These are phyloP conservation scores for Chalciporus sp. DNA, from an alignment of 1,284 basidiomycete genomes.

Conservation along the genomic window DNA sequence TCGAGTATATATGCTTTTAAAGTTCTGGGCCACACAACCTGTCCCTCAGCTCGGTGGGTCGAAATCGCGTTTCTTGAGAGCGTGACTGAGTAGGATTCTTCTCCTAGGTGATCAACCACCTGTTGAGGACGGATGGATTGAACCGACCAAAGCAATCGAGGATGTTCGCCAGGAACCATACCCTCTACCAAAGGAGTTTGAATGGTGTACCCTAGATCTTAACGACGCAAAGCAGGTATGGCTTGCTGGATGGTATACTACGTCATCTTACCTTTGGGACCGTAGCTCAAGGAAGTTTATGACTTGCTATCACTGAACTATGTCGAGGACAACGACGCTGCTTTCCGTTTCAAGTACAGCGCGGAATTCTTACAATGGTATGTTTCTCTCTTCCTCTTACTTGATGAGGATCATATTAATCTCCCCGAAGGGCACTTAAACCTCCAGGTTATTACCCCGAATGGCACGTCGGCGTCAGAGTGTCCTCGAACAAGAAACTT, in stretches of 20 bases:
- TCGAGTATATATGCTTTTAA: conserved; percentile 9
- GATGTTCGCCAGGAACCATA: conserved; percentile 89
- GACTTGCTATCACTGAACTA: conserved; percentile 93
- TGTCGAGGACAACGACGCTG: conserved; percentile 95
- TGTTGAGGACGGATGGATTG: conserved; percentile 85
- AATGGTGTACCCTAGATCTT: conserved; percentile 88
- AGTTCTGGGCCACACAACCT: conserved; percentile 98
- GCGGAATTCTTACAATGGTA: conserved; percentile 95
- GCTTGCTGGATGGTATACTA: not conserved
- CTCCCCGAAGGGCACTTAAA: conserved; percentile 80
- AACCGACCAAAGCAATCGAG: conserved; percentile 75
- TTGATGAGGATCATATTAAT: not conserved
- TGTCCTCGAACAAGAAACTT: conserved; percentile 86
- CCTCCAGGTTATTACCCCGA: conserved; percentile 92
- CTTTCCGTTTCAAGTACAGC: conserved; percentile 95
- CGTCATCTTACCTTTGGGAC: conserved; percentile 1
- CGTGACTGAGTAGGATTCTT: conserved; percentile 4
- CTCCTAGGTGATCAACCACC: conserved; percentile 64
- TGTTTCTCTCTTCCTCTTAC: conserved; percentile 16
- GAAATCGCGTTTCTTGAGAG: not conserved
- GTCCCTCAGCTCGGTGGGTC: conserved; percentile 80
- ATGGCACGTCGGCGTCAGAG: conserved; percentile 97
- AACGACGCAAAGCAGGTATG: conserved; percentile 71
- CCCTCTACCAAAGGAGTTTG: conserved; percentile 89
- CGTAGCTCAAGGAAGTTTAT: conserved; percentile 88